Percentiles rank a stretch among this genome's conserved stretches.
These are phyloP conservation scores for Dunaliella primolecta DNA, from an alignment of 139 green algal genomes.

Conservation along the genomic window DNA sequence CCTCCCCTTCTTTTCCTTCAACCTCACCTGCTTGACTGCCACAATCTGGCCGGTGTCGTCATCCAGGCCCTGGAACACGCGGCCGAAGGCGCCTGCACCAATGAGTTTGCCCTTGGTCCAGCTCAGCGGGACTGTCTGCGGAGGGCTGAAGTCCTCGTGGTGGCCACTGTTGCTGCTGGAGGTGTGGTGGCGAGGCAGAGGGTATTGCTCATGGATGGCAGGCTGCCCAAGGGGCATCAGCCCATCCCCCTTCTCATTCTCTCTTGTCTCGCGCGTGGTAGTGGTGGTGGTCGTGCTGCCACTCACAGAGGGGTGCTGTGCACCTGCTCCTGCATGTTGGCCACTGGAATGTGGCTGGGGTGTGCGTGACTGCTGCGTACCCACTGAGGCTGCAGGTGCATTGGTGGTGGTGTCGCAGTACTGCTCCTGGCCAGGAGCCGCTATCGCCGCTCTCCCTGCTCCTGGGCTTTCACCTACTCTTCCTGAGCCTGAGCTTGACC, in stretches of 20 bases:
- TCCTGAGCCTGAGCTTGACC: background rate
- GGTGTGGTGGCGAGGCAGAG: background rate
- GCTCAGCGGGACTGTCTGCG: slow-evolving; percentile 21
- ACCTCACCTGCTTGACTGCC: slow-evolving; percentile 93
- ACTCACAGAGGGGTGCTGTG: background rate
- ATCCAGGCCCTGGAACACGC: slow-evolving; percentile 78
- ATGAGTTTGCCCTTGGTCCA: slow-evolving; percentile 89
- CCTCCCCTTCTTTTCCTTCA: too few relatives aligned
- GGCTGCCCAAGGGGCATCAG: background rate
- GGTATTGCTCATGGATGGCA: background rate
- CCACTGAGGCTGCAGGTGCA: background rate
- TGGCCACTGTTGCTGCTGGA: too few relatives aligned
- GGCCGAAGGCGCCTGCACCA: slow-evolving; percentile 87
- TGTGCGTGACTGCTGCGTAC: background rate
- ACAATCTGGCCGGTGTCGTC: slow-evolving; percentile 90
- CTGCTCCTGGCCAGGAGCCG: background rate
- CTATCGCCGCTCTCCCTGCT: too few relatives aligned
- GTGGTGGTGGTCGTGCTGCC: background rate
- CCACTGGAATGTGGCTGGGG: background rate
- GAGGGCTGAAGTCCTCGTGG: background rate
- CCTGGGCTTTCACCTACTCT: too few relatives aligned
- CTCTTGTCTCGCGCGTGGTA: background rate
- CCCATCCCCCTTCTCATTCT: background rate
- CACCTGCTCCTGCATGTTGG: background rate
- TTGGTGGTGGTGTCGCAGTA: background rate